Base-by-base conservation (phyloP, 2,329 filamentous ascomycete species). In the Phaeosphaeriaceae sp. region DNA sequence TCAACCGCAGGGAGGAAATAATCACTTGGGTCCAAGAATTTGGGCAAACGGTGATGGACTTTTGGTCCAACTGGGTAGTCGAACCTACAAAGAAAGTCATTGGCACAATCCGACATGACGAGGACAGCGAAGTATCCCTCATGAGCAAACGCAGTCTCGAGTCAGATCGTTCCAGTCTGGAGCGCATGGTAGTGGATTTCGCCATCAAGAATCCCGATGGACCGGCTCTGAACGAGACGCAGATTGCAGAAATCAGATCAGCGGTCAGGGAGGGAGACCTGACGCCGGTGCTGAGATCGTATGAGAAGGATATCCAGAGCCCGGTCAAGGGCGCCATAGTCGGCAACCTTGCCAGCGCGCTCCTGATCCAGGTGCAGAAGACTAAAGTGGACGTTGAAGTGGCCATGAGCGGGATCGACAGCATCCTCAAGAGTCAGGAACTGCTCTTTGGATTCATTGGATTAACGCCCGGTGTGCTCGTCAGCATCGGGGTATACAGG, bases 181-280 rank as follows among this genome's bases (percentile, higher is more conserved):
- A 99, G 77, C 89, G 95, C 48, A 99, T 99, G 95, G 96, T 99
- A 3, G 90, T 99, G 40, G 95, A 98, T 67, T 99, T 99, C 80
- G 91, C 93, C 4, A 81, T 89, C 10, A 93, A 97, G 67, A 92
- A 93, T 70, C 91, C 92, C 1, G 84, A 87, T 53, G 84, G 88
- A 25, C 82, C 82, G 6, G 77, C 84, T 7, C 80, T 93, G 33
- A 88, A 83, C 6, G 88, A 93, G 7, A 76, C 82, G 1, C 88
- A 97, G 68, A 87, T 97, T 31, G 83, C 86, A 9, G 85, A 90
- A 11, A 90, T 99, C 63, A 86, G 91, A 54, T 81, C 85, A 51
- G 93, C 91, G 74, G 93, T 99, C 21, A 88, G 89, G 62, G 92
- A 97, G 77, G 95, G 95, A 6, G 96, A 99, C 73, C 84, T 99